A percentile compares a stretch with the other conserved stretches of the same genome.
These are phyloP conservation scores for Sclerotinia nivalis DNA, from an alignment of 2,329 filamentous ascomycete genomes.

Conservation along the genomic window DNA sequence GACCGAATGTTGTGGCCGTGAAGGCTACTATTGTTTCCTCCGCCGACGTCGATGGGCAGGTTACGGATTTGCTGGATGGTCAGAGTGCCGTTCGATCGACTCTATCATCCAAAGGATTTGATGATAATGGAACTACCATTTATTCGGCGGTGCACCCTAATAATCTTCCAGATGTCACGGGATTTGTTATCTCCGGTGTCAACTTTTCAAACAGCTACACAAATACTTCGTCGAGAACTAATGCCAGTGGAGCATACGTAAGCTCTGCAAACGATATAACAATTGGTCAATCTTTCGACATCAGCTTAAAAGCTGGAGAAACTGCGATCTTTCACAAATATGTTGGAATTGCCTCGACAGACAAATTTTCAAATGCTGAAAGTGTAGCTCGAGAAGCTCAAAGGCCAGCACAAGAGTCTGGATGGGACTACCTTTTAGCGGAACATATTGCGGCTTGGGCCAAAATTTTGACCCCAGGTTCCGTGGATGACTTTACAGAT, in stretches of 20 bases:
- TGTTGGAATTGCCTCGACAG: constrained; percentile 66
- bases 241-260: constrained; percentile 46
- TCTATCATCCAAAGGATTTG: constrained; percentile 56
- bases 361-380: constrained; percentile 63
- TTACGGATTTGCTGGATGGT: constrained; percentile 69
- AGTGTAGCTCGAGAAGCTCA: constrained; percentile 57
- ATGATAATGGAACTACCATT: constrained; percentile 54
- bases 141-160: constrained; percentile 65
- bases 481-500: constrained; percentile 63
- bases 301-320: constrained; percentile 54
- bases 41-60: constrained; percentile 53
- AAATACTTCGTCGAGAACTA: constrained; percentile 41
- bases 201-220: constrained; percentile 42
- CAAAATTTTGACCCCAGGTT: constrained; percentile 57
- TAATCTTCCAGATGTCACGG: constrained; percentile 63
- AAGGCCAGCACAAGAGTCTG: constrained; percentile 49
- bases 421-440: constrained; percentile 55
- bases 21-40: constrained; percentile 59
- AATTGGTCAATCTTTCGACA: constrained; percentile 60
- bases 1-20: constrained; percentile 47
- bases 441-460: constrained; percentile 65
- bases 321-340: constrained; percentile 63
- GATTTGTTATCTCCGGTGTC: constrained; percentile 56
- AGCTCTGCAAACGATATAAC: constrained; percentile 58
- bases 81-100: constrained; percentile 65